phyloP scores from a whole-genome alignment of 306 rosid genomes.

The Potentilla sterilis region DNA sequence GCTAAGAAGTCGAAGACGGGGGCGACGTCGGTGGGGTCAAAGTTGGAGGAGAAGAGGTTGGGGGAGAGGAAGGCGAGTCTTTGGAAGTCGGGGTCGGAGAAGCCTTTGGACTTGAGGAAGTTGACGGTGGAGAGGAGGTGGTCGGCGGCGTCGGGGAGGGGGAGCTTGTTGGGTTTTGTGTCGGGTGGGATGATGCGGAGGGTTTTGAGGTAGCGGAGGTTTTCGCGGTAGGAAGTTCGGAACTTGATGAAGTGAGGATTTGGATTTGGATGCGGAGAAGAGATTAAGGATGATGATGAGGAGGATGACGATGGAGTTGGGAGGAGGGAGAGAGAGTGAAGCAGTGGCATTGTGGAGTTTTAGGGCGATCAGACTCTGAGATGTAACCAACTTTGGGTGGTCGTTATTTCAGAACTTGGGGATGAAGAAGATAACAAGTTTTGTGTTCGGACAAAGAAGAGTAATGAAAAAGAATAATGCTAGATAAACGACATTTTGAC shows the following conservation, averaged over 20 bases:
- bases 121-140: conserved; percentile 51
- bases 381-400: not conserved
- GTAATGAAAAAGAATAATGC: not conserved
- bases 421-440: not conserved
- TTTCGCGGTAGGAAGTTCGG: conserved; percentile 64
- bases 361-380: not conserved
- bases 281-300: not conserved
- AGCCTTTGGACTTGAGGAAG: conserved; percentile 70
- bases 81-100: conserved; percentile 64
- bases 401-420: not conserved
- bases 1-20: conserved; percentile 59
- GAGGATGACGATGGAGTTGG: conserved; percentile 23
- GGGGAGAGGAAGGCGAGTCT: conserved; percentile 58
- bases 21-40: conserved; percentile 42
- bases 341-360: conserved; percentile 2
- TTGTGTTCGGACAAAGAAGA: not conserved
- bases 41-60: conserved; percentile 48
- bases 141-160: conserved; percentile 53
- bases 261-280: not conserved
- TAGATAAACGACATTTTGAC: too few relatives aligned
- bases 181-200: conserved; percentile 50
- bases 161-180: conserved; percentile 46
- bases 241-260: conserved; percentile 52
- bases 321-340: conserved; percentile 10
- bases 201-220: conserved; percentile 70